A percentile compares a stretch with the other conserved stretches of the same genome.
Evolutionary conservation across 176 grass and related monocot species (phyloP).

Genomic region (Sorghum bicolor): Sorghum_bicolor_NCBIv3 NC_012877.2:35637001-35637500

Average conservation of each 20-base stretch:
- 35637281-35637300: neutral
- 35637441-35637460: constrained; percentile 52
- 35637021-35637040: neutral
- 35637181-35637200: constrained; percentile 13
- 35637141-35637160: constrained; percentile 23
- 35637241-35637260: neutral
- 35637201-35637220: constrained; percentile 19
- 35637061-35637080: constrained; percentile 18
- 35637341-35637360: constrained; percentile 23
- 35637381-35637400: constrained; percentile 31
- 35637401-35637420: constrained; percentile 64
- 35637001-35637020: neutral
- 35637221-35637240: constrained; percentile 9
- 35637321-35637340: neutral
- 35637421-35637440: constrained; percentile 88
- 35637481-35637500: constrained; percentile 87
- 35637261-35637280: neutral
- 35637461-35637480: constrained; percentile 67
- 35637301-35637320: neutral
- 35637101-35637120: neutral
- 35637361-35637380: constrained; percentile 67
- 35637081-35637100: neutral
- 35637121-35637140: constrained; percentile 7
- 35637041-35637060: neutral
- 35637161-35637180: constrained; percentile 24